These are phyloP conservation scores for Neocatenulostroma microsporum DNA, from an alignment of 2,329 filamentous ascomycete species.

Conservation along the genomic window DNA sequence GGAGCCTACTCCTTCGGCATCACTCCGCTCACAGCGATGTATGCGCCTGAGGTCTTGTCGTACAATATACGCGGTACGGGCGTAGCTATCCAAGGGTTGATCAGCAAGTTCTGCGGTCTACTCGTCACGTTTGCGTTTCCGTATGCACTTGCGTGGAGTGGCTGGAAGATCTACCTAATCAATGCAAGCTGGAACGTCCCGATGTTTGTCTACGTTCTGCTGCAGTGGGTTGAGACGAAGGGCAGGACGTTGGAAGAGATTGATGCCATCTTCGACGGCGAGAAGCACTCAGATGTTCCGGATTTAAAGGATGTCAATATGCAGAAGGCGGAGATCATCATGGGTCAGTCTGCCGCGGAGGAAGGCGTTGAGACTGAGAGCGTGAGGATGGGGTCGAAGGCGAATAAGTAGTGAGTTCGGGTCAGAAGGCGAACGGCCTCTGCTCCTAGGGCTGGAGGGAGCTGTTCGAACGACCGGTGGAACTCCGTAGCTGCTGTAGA, in stretches of 20 bases:
- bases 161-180: conserved; percentile 33
- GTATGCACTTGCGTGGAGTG: conserved; percentile 49
- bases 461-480: too few species aligned
- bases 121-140: conserved; percentile 39
- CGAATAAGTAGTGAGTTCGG: too few species aligned
- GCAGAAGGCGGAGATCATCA: too few species aligned
- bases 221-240: conserved; percentile 22
- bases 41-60: conserved; percentile 44
- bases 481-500: too few species aligned
- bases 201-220: conserved; percentile 29
- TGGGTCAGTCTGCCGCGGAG: too few species aligned
- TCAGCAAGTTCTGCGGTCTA: conserved; percentile 25
- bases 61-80: conserved; percentile 44
- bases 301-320: too few species aligned
- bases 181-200: conserved; percentile 37
- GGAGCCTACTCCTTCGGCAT: conserved; percentile 39
- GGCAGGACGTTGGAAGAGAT: conserved; percentile 23
- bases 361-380: too few species aligned
- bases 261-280: too few species aligned
- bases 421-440: too few species aligned
- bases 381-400: too few species aligned
- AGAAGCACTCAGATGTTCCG: too few species aligned
- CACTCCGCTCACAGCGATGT: conserved; percentile 43
- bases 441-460: too few species aligned
- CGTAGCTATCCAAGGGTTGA: conserved; percentile 10